Percentiles rank a stretch among this genome's conserved stretches.
phyloP scores from a whole-genome alignment of 768 basidiomycete genomes.

The Hericium coralloides region DNA sequence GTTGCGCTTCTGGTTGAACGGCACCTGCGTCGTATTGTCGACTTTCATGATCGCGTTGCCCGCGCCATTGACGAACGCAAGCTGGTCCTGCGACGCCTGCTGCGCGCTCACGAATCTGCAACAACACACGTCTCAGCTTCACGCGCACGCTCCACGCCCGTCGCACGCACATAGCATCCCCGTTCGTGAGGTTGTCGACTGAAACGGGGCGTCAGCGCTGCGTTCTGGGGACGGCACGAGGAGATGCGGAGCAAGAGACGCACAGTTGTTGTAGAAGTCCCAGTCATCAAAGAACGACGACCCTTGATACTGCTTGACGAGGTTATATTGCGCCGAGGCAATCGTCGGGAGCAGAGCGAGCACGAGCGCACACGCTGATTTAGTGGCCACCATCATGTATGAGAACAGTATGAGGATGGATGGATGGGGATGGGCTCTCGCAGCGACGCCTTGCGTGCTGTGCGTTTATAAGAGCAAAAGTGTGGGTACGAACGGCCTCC shows the following conservation, averaged over 20 bases:
- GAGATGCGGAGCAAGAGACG: neutral
- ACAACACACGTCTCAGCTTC: neutral
- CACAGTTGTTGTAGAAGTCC: constrained; percentile 12
- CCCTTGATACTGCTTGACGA: constrained; percentile 10
- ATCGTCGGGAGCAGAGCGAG: neutral
- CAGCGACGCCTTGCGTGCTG: too few relatives aligned
- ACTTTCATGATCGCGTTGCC: constrained; percentile 72
- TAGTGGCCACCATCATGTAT: neutral
- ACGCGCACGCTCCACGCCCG: neutral
- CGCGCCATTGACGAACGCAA: constrained; percentile 57
- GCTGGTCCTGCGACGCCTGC: constrained; percentile 36
- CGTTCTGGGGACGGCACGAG: neutral
- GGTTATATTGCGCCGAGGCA: constrained; percentile 4
- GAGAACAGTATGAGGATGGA: too few relatives aligned
- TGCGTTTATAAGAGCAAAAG: too few relatives aligned
- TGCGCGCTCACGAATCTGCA: constrained; percentile 38
- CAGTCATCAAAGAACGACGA: constrained; percentile 10
- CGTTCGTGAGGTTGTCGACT: constrained; percentile 68
- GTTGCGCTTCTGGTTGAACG: constrained; percentile 49
- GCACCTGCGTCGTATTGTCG: constrained; percentile 55
- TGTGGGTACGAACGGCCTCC: too few relatives aligned
- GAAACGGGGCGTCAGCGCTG: neutral
- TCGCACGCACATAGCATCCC: constrained; percentile 42
- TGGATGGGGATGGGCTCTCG: too few relatives aligned
- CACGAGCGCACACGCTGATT: neutral